Base-by-base conservation (phyloP, 805 yeast genomes). In the Wickerhamomyces ciferrii region DNA sequence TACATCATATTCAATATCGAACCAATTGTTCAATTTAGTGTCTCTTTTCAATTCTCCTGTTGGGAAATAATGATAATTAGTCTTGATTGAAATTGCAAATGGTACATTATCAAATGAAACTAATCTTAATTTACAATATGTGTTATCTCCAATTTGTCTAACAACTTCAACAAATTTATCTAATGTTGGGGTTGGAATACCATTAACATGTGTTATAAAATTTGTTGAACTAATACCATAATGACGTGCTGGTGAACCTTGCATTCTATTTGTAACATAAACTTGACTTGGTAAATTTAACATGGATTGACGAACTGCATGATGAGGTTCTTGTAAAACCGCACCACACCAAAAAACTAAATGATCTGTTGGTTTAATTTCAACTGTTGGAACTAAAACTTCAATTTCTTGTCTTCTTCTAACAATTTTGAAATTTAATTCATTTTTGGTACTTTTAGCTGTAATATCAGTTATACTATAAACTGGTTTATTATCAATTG, bases 171-270 rank as follows among this genome's bases (percentile, higher is more conserved):
- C 67, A 56, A 91, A 90, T 4, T 81, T 71, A 25, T 79, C 84
- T 46, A 91, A 63, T 39, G 82, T 86, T 9, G 81, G 80, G 0
- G 96, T 87, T 42, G 83, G 80, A 17, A 67, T 58, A 45, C 87
- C 96, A 62, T 90, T 87, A 40, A 90, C 88, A 61, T 89, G 96
- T 1, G 97, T 90, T 47, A 90, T 85, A 70, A 89, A 90, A 56
- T 85, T 84, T 2, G 95, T 86, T 2, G 87, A 76, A 19, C 83
- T 79, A 48, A 91, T 76, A 14, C 87, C 87, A 62, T 86, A 89
- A 59, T 86, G 91, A 46, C 81, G 75, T 17, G 94, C 94, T 8
- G 97, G 97, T 0, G 96, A 87, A 7, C 96, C 96, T 34, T 79
- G 75, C 39, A 83, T 75, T 59, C 86, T 78, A 21, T 81, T 73